phyloP scores from a whole-genome alignment of 1,284 basidiomycete species.

The Rhodotorula sp. region DNA sequence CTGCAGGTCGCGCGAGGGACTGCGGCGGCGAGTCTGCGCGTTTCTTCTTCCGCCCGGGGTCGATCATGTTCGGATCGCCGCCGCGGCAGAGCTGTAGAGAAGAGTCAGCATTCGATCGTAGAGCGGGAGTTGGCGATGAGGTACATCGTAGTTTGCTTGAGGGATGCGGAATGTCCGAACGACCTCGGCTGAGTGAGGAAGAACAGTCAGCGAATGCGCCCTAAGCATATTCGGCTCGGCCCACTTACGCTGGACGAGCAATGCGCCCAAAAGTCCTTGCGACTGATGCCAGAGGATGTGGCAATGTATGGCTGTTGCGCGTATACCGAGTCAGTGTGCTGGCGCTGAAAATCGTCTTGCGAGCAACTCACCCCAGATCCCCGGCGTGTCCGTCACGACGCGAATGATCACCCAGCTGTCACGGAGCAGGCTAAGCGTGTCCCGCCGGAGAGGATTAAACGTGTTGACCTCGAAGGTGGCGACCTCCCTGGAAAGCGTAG shows the following conservation, averaged over 20 bases:
- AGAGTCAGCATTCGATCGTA: background rate
- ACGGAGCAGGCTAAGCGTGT: conserved; percentile 47
- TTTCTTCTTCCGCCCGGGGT: conserved; percentile 8
- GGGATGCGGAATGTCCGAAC: conserved; percentile 8
- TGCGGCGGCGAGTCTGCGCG: too few species aligned
- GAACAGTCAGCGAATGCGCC: too few species aligned
- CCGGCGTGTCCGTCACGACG: conserved; percentile 30
- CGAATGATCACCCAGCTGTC: conserved; percentile 45
- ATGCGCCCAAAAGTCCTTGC: conserved; percentile 15
- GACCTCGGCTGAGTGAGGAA: background rate
- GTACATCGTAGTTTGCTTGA: conserved; percentile 8
- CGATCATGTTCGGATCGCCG: conserved; percentile 8
- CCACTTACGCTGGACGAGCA: conserved; percentile 6
- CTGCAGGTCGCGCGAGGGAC: background rate
- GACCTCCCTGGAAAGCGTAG: conserved; percentile 12
- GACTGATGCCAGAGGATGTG: conserved; percentile 15
- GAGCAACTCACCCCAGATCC: background rate
- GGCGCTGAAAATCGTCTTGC: too few species aligned
- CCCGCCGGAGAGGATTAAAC: conserved; percentile 49
- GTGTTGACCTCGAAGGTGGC: conserved; percentile 39
- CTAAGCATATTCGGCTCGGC: too few species aligned
- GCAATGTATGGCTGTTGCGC: background rate
- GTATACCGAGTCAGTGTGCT: background rate
- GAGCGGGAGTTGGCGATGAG: background rate
- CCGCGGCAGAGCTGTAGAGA: conserved; percentile 8